Evolutionary conservation across 495 filamentous ascomycete genomes (phyloP).

Genomic region (Rusavskia elegans): DNA sequence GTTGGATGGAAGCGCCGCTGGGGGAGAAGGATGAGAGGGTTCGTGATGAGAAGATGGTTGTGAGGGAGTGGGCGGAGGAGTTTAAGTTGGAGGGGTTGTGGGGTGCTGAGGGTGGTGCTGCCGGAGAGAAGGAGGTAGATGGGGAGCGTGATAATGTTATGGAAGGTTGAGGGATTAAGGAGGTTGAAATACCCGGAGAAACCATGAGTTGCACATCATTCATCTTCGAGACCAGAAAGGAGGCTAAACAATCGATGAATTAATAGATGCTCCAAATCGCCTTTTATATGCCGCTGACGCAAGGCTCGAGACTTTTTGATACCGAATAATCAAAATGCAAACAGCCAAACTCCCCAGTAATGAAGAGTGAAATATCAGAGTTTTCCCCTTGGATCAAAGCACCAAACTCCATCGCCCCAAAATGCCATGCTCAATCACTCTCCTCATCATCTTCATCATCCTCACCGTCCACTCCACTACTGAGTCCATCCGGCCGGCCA

Average conservation of each 20-base stretch:
- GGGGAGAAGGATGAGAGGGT: conserved; percentile 14
- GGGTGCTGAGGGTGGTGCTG: conserved; percentile 41
- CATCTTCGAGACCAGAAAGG: neutral
- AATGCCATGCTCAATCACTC: neutral
- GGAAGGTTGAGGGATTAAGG: conserved; percentile 6
- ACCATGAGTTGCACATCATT: neutral
- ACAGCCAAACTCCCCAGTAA: too few species aligned
- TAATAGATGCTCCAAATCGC: too few species aligned
- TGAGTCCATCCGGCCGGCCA: conserved; percentile 5
- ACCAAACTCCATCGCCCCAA: too few species aligned
- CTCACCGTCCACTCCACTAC: conserved; percentile 17
- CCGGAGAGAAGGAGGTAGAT: conserved; percentile 10
- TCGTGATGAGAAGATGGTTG: conserved; percentile 56
- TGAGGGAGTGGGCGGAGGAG: conserved; percentile 85
- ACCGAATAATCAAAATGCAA: too few species aligned
- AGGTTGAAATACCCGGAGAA: neutral
- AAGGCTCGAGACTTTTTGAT: too few species aligned
- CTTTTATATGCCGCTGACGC: too few species aligned
- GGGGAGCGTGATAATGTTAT: conserved; percentile 7
- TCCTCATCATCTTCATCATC: conserved; percentile 20
- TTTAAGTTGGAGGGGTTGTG: conserved; percentile 94
- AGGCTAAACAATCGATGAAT: too few species aligned
- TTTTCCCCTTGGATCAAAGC: too few species aligned
- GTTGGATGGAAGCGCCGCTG: conserved; percentile 65
- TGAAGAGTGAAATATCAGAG: too few species aligned